These are phyloP conservation scores for Cnidoscolus chayamansa DNA, from an alignment of 441 rosid genomes.

Conservation along the genomic window DNA sequence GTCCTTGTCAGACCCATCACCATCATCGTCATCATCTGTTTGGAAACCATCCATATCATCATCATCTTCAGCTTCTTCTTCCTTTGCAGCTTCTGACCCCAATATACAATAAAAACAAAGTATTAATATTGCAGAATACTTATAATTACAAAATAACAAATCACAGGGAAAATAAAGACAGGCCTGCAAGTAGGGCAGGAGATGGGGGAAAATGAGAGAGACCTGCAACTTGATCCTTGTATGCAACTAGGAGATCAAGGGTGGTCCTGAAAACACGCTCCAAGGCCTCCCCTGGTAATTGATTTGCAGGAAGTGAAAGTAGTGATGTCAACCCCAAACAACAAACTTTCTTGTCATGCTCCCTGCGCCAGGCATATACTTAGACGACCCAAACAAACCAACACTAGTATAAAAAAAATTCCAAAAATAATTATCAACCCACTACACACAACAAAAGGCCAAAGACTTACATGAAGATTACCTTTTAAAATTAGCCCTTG, in stretches of 20 bases:
- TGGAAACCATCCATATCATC: constrained; percentile 93
- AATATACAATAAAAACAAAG: not conserved
- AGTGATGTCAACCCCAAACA: constrained; percentile 89
- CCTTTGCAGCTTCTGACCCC: constrained; percentile 60
- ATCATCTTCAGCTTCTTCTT: constrained; percentile 78
- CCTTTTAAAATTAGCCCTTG: constrained; percentile 78
- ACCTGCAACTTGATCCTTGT: constrained; percentile 98
- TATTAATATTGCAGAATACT: too few relatives aligned
- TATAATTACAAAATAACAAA: not conserved
- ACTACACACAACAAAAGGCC: too few relatives aligned
- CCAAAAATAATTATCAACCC: too few relatives aligned
- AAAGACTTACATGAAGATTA: constrained; percentile 15
- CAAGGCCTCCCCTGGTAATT: constrained; percentile 74
- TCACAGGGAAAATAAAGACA: not conserved
- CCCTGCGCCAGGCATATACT: constrained; percentile 48
- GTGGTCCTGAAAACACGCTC: constrained; percentile 75
- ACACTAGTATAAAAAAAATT: not conserved
- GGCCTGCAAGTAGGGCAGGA: not conserved
- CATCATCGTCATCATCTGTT: constrained; percentile 86
- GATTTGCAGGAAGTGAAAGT: constrained; percentile 72
- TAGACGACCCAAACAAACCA: constrained; percentile 6
- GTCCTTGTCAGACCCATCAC: constrained; percentile 68
- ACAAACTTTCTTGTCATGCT: constrained; percentile 93
- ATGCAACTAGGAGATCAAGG: constrained; percentile 86
- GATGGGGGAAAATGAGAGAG: constrained; percentile 3